Percentiles rank a stretch among this genome's conserved stretches.
Evolutionary conservation across 2,329 filamentous ascomycete genomes (phyloP).

Genomic region (Pleomassaria siparia): DNA sequence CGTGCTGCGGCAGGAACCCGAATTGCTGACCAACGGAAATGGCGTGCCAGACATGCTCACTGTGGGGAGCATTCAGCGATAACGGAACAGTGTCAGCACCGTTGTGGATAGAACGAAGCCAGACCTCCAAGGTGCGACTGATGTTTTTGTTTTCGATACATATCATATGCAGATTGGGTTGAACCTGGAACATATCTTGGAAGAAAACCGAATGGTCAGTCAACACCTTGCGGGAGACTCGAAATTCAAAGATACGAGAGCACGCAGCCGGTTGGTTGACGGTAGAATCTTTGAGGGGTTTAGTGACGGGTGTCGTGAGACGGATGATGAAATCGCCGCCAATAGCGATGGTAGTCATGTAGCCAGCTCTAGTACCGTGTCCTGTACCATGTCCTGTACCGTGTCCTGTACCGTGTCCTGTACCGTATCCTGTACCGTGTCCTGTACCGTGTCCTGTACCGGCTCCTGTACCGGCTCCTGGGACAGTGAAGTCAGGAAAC

Average conservation of each 20-base stretch:
- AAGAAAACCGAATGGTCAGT: conserved; percentile 12
- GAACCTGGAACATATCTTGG: conserved; percentile 5
- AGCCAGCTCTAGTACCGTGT: not conserved
- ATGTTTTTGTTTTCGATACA: conserved; percentile 14
- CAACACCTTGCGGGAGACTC: conserved; percentile 10
- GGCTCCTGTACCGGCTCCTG: too few species aligned
- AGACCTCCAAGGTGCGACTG: conserved; percentile 16
- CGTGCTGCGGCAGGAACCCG: conserved; percentile 4
- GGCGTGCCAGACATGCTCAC: conserved; percentile 15
- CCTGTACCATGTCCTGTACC: not conserved
- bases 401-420: not conserved
- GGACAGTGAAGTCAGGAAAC: too few species aligned
- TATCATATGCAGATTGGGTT: conserved; percentile 11
- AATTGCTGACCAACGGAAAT: conserved; percentile 15
- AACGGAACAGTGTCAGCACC: conserved; percentile 9
- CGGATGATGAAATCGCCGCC: conserved; percentile 16
- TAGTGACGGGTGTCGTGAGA: conserved; percentile 11
- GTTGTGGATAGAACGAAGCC: conserved; percentile 16
- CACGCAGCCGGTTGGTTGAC: conserved; percentile 5
- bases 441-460: too few species aligned
- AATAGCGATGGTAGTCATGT: conserved; percentile 8
- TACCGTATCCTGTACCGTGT: too few species aligned
- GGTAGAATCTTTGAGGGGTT: conserved; percentile 7
- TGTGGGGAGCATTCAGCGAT: conserved; percentile 11
- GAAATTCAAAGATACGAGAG: conserved; percentile 12